Evolutionary conservation across 2,329 filamentous ascomycete species (phyloP).

Genomic region (Chaetomiaceae sp.): DNA sequence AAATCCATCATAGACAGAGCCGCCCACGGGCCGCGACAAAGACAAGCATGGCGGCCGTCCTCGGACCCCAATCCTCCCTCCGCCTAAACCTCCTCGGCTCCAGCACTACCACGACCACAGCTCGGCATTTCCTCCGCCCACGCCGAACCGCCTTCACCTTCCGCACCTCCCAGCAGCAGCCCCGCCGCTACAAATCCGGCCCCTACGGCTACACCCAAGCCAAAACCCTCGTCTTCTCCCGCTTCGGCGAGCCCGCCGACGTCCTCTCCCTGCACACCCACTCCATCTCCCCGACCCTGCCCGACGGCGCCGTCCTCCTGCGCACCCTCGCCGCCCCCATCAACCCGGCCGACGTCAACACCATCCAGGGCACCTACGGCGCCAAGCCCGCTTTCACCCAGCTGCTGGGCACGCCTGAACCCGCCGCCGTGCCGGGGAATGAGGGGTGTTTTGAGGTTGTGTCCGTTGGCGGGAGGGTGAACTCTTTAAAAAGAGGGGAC

Average conservation of each 20-base stretch:
- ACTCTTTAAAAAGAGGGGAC: slow-evolving; percentile 66
- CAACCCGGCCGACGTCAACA: slow-evolving; percentile 97
- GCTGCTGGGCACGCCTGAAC: slow-evolving; percentile 66
- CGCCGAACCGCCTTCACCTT: slow-evolving; percentile 7
- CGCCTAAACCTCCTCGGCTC: neutral
- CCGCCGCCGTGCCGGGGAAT: slow-evolving; percentile 78
- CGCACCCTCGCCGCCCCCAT: slow-evolving; percentile 87
- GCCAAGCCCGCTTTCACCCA: slow-evolving; percentile 72
- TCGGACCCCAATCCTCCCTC: slow-evolving; percentile 4
- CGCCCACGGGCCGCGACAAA: too few relatives aligned
- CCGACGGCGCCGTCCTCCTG: slow-evolving; percentile 63
- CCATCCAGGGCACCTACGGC: slow-evolving; percentile 94
- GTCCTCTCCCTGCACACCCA: slow-evolving; percentile 67
- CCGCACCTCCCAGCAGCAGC: slow-evolving; percentile 13
- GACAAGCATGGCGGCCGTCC: slow-evolving; percentile 3
- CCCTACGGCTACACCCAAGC: slow-evolving; percentile 80
- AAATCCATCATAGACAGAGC: too few relatives aligned
- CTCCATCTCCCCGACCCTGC: slow-evolving; percentile 71
- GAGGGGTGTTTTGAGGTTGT: slow-evolving; percentile 93
- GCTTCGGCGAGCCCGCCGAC: slow-evolving; percentile 70
- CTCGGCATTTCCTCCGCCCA: neutral
- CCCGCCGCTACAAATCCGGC: slow-evolving; percentile 49
- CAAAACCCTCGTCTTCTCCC: slow-evolving; percentile 72
- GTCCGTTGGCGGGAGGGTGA: slow-evolving; percentile 55
- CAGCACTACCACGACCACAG: neutral